These are phyloP conservation scores for Pyrenophora graminea DNA, from an alignment of 2,329 filamentous ascomycete genomes.

Conservation along the genomic window DNA sequence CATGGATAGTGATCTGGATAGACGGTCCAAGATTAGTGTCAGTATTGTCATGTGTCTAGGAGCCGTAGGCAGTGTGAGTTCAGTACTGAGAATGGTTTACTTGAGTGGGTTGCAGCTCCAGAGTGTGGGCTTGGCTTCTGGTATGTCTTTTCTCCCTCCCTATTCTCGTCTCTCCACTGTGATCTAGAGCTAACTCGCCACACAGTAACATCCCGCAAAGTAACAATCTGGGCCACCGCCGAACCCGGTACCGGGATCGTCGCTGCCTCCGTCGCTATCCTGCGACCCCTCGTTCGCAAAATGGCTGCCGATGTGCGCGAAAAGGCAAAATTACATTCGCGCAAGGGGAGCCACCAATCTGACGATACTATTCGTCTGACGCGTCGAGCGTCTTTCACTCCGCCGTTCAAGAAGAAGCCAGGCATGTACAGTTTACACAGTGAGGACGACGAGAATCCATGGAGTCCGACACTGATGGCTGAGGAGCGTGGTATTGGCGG, in stretches of 20 bases:
- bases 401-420: slow-evolving; percentile 9
- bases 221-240: slow-evolving; percentile 53
- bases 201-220: slow-evolving; percentile 42
- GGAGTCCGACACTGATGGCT: not conserved
- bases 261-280: slow-evolving; percentile 53
- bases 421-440: slow-evolving; percentile 10
- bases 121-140: slow-evolving; percentile 7
- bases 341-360: slow-evolving; percentile 11
- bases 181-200: no score
- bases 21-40: slow-evolving; percentile 52
- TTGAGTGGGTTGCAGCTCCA: slow-evolving; percentile 30
- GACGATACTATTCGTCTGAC: slow-evolving; percentile 25
- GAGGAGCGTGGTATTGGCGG: not conserved
- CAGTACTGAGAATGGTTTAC: slow-evolving; percentile 41
- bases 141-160: slow-evolving; percentile 9
- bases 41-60: slow-evolving; percentile 51
- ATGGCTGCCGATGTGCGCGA: slow-evolving; percentile 26
- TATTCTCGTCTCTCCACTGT: no score
- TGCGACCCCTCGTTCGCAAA: slow-evolving; percentile 51
- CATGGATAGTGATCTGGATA: slow-evolving; percentile 50
- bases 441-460: not conserved
- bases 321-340: slow-evolving; percentile 18
- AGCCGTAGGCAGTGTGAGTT: slow-evolving; percentile 42
- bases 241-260: slow-evolving; percentile 57
- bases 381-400: not conserved